Base-by-base conservation (phyloP, 2,329 filamentous ascomycete genomes). In the Leptoxyphium fumago region DNA sequence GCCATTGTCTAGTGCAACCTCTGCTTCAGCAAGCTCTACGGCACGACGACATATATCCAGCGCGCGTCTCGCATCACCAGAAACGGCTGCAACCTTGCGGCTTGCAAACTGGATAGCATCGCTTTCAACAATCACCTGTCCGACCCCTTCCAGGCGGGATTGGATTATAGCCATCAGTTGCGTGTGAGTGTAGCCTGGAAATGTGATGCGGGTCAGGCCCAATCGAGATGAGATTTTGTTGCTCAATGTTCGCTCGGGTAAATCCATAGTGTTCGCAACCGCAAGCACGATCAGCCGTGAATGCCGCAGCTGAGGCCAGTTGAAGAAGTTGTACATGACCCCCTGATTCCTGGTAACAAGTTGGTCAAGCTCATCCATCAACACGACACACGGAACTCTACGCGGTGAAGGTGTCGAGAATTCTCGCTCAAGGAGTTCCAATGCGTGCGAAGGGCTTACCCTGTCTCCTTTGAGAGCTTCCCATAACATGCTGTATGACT, bases 321-420 rank as follows among this genome's bases (percentile, higher is more conserved):
- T 98, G 74, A 98, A 98, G 64, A 98, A 98, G 64, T 98, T 98
- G 68, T 98, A 98, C 91, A 98, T 98, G 65, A 98, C 91, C n/a
- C 85, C 89, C 62, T 98, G 93, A 57, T 94, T 96, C 59, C 89
- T 91, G 10, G 91, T 98, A 5, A 98, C 93, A 7, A 98, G 75
- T 64, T 98, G 91, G 61, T 98, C 91, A 40, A 98, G 73, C 64
- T 98, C 91, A 57, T 98, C 91, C 91, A 98, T 98, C 42, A 98
- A 68, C 2, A 98, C 91, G 11, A 98, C 91, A 59, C 89, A 96
- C 1, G 93, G 91, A 5, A 94, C 86, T 48, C 91, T 77, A 42
- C 91, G 77, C 18, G 91, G 91, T 46, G 82, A 93, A 0, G 93
- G 91, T 46, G 88, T 81, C 46, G 78, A 89, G 60, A 98, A 98